Evolutionary conservation across 306 rosid species (phyloP).

Genomic region (Lathyrus aphaca): DNA sequence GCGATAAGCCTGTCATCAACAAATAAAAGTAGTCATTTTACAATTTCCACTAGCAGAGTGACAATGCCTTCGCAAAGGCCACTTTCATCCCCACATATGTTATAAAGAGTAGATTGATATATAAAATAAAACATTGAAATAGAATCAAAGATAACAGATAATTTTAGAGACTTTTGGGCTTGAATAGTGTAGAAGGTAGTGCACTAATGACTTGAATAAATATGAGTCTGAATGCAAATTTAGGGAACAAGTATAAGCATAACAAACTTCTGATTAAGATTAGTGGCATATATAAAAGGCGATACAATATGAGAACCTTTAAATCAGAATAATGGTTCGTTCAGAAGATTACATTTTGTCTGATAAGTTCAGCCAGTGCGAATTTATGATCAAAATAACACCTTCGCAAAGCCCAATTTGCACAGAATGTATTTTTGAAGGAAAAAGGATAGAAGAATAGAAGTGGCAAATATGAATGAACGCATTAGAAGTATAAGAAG

Average conservation of each 20-base stretch:
- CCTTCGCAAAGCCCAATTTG: background rate
- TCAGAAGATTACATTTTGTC: background rate
- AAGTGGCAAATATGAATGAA: background rate
- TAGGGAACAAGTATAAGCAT: background rate
- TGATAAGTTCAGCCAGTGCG: background rate
- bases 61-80: background rate
- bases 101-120: background rate
- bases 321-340: background rate
- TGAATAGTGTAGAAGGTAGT: background rate
- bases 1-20: conserved; percentile 73
- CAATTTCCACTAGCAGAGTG: background rate
- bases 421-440: background rate
- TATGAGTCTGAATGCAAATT: background rate
- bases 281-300: background rate
- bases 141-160: background rate
- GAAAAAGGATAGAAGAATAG: background rate
- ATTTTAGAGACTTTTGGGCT: background rate
- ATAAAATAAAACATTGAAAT: background rate
- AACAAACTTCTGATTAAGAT: background rate
- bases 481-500: background rate
- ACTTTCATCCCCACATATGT: background rate
- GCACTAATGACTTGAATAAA: background rate
- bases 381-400: background rate
- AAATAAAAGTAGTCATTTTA: conserved; percentile 24
- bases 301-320: background rate